A percentile compares a stretch with the other conserved stretches of the same genome.
Conservation (phyloP, 2,329 filamentous ascomycete species). For the Nemania sp. region DNA sequence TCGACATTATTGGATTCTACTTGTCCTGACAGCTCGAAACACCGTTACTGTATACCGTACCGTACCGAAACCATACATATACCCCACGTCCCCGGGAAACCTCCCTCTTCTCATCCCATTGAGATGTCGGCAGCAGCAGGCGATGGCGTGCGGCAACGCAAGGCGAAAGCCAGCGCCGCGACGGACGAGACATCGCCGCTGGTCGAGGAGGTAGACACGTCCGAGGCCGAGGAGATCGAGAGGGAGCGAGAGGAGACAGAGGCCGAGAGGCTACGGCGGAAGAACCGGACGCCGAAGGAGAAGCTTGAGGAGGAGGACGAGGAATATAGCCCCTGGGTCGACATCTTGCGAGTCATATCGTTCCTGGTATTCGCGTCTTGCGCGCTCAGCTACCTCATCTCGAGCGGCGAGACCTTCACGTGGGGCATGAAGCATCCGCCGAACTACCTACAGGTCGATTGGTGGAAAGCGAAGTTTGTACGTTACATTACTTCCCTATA, state of each 20-base stretch:
- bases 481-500: conserved; percentile 33
- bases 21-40: background rate
- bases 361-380: conserved; percentile 69
- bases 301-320: conserved; percentile 65
- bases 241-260: conserved; percentile 26
- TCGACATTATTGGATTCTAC: background rate
- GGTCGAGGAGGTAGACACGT: conserved; percentile 40
- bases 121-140: conserved; percentile 34
- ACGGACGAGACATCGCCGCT: conserved; percentile 24
- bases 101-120: background rate
- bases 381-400: conserved; percentile 77
- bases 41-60: no score
- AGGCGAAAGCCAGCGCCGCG: conserved; percentile 37
- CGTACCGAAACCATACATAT: no score
- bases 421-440: conserved; percentile 68
- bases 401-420: conserved; percentile 68
- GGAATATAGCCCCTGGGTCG: conserved; percentile 57
- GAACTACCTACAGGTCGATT: conserved; percentile 62
- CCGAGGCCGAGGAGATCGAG: conserved; percentile 37
- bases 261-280: conserved; percentile 29
- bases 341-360: conserved; percentile 70
- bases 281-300: conserved; percentile 39
- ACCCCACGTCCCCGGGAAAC: background rate
- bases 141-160: conserved; percentile 50
- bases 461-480: conserved; percentile 67